Conservation (phyloP, 1,139 yeast species). For the Blastobotrys elegans region DNA sequence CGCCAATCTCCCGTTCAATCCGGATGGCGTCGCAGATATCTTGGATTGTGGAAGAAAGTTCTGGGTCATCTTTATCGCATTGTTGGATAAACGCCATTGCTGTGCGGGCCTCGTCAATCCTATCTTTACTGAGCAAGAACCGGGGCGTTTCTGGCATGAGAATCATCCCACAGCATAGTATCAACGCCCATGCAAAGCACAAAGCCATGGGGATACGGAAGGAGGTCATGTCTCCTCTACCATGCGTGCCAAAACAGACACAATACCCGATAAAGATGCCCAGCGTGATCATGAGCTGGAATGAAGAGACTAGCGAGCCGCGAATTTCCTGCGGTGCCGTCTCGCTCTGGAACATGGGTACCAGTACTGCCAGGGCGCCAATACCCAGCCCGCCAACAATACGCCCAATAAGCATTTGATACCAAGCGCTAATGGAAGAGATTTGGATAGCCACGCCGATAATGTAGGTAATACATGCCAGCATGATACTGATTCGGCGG, state of each 20-base stretch:
- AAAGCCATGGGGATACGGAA: slow-evolving; percentile 59
- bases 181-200: slow-evolving; percentile 42
- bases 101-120: slow-evolving; percentile 52
- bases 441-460: slow-evolving; percentile 50
- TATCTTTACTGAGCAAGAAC: slow-evolving; percentile 51
- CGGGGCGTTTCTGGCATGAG: slow-evolving; percentile 80
- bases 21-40: slow-evolving; percentile 59
- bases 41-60: slow-evolving; percentile 53
- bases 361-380: slow-evolving; percentile 60
- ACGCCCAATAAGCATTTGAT: slow-evolving; percentile 41
- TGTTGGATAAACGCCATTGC: slow-evolving; percentile 61
- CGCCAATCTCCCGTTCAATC: slow-evolving; percentile 56
- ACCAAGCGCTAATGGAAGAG: slow-evolving; percentile 39
- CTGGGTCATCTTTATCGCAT: slow-evolving; percentile 54
- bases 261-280: slow-evolving; percentile 66
- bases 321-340: slow-evolving; percentile 63
- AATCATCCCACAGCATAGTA: slow-evolving; percentile 48
- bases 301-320: slow-evolving; percentile 62
- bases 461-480: slow-evolving; percentile 44
- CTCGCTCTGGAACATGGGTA: slow-evolving; percentile 67
- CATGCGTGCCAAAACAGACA: slow-evolving; percentile 59
- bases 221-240: slow-evolving; percentile 45
- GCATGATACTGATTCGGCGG: slow-evolving; percentile 45
- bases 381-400: slow-evolving; percentile 57
- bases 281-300: slow-evolving; percentile 62